A percentile compares a stretch with the other conserved stretches of the same genome.
Evolutionary conservation across 2,329 filamentous ascomycete genomes (phyloP).

Genomic region (Xylariomycetidae sp.): DNA sequence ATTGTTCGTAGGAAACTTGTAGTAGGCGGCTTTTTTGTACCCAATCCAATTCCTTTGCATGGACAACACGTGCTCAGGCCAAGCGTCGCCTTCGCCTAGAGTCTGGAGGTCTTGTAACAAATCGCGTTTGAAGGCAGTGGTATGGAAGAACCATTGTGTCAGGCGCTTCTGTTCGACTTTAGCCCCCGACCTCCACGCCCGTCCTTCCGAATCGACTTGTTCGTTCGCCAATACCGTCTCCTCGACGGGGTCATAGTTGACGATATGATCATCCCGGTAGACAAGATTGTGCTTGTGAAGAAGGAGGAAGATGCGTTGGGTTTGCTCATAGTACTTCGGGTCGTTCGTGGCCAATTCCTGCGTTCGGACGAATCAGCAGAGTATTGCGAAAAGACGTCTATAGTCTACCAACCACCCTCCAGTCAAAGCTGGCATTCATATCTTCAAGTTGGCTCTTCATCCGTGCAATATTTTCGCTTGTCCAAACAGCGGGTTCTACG

Average conservation of each 20-base stretch:
- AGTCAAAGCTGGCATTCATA: constrained; percentile 82
- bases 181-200: constrained; percentile 81
- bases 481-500: constrained; percentile 74
- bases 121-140: constrained; percentile 69
- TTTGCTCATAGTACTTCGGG: constrained; percentile 83
- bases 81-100: constrained; percentile 57
- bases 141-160: constrained; percentile 87
- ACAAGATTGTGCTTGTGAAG: constrained; percentile 69
- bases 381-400: too few species aligned
- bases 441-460: constrained; percentile 77
- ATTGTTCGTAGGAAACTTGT: constrained; percentile 61
- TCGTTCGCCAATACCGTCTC: constrained; percentile 88
- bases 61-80: constrained; percentile 75
- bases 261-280: constrained; percentile 75
- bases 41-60: constrained; percentile 91
- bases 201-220: constrained; percentile 81
- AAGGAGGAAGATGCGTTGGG: constrained; percentile 76
- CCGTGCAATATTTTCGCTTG: constrained; percentile 67
- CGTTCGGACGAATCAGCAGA: constrained; percentile 4
- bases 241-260: constrained; percentile 88
- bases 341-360: constrained; percentile 82
- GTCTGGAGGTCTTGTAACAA: constrained; percentile 65
- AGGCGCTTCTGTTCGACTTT: constrained; percentile 73
- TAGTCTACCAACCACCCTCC: constrained; percentile 73
- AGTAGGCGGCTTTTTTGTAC: constrained; percentile 43